Base-by-base conservation (phyloP, 257 asterid species). In the Parsonsia alboflavescens region DNA sequence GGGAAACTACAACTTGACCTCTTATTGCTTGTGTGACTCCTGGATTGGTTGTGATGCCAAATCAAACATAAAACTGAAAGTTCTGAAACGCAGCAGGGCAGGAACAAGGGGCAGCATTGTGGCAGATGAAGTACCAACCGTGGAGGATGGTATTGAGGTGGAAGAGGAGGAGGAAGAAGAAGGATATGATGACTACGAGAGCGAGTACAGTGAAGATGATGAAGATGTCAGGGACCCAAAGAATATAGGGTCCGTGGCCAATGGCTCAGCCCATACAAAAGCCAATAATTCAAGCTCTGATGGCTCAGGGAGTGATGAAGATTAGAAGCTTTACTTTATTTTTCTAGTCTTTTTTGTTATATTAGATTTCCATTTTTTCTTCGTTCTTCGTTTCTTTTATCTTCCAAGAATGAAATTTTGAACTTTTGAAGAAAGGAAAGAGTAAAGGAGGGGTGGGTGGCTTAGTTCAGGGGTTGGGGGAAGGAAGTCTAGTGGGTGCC, bases 21-120 rank as follows among this genome's bases (percentile, higher is more conserved):
- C 95, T 6, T 88, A 75, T 74, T 92, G 97, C 69, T 83, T 92
- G 81, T 95, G 97, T 0, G 99, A 95, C 78, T 87, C 98, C 0
- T 95, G 98, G 98, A 92, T 95, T 13, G 99, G 99, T 46, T 89
- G 96, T 77, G 98, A 95, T 76, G 96, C 92, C 0, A 92, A 87
- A 82, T 75, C 96, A 1, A 88, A 74, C 76, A 63, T 95, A 36
- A 87, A 75, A 84, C 77, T 95, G 80, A 92, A 92, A 81, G 93
- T 90, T 57, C 70, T 87, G 90, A 95, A 82, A 84, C 88, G 96
- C 19, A 92, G 91, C 82, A 80, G 86, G 66, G 82, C 80, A 17
- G 88, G 88, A 68, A 85, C 85, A 24, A 73, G 86, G 58, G 84
- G 82, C 3, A 81, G 81, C 50, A 75, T 16, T 68, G 58, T 63